These are phyloP conservation scores for Cymodocea nodosa DNA, from an alignment of 116 monocot species.

Conservation along the genomic window DNA sequence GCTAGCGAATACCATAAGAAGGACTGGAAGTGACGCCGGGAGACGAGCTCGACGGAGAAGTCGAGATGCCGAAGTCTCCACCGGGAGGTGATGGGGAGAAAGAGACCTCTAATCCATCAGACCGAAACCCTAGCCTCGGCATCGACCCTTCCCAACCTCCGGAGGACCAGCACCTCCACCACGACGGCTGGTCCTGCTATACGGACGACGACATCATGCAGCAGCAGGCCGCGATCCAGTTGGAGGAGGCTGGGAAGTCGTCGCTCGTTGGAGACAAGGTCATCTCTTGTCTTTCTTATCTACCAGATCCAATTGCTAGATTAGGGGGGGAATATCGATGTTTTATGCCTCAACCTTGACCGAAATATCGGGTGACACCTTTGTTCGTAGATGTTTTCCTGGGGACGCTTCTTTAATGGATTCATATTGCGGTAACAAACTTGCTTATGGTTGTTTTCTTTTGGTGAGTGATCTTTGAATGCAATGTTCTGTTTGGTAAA, in stretches of 20 bases:
- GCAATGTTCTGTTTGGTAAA: too few species aligned
- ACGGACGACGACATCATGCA: slow-evolving; percentile 33
- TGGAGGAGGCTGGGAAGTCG: slow-evolving; percentile 31
- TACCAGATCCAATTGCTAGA: neutral
- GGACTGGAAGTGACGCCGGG: too few species aligned
- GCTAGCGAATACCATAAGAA: too few species aligned
- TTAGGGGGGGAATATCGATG: too few species aligned
- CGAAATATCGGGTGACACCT: neutral
- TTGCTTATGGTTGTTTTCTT: too few species aligned
- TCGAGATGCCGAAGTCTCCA: too few species aligned
- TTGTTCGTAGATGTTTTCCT: neutral
- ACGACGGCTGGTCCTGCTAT: slow-evolving; percentile 17
- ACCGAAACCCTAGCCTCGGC: too few species aligned
- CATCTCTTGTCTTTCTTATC: neutral
- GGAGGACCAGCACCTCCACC: neutral
- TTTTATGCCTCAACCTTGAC: neutral
- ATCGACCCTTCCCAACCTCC: neutral
- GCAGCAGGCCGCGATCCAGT: slow-evolving; percentile 27
- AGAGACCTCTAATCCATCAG: too few species aligned
- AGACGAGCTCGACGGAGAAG: neutral
- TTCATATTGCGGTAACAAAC: too few species aligned
- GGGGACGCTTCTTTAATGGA: neutral
- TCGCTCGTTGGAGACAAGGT: slow-evolving; percentile 54
- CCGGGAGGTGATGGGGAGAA: too few species aligned
- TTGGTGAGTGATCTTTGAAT: too few species aligned